Evolutionary conservation across 164 flowering plant species (phyloP), one percentile per base, ranked within the genome.

Genomic region (Magnolia officinalis): DNA sequence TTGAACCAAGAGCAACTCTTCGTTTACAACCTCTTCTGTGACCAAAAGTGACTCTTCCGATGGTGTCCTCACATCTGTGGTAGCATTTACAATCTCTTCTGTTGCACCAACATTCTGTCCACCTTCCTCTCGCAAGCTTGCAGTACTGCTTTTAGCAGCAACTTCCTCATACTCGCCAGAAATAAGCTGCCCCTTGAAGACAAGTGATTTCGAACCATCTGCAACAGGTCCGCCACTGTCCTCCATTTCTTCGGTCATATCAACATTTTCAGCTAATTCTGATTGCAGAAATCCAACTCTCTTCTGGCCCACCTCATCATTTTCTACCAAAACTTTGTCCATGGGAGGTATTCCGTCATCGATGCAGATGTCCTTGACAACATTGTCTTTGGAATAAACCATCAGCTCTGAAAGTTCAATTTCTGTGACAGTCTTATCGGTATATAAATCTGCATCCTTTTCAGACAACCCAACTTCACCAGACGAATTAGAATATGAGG

Each of bases 341-440:
- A 72, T 67, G 10, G 85, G 78, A 75, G 84, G 87, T 31, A 84
- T 81, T 55, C 91, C 92, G 14, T 90, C 90, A 78, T 91, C 93
- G 23, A 90, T 73, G 74, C 92, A 86, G 10, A 90, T 88, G 74
- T 91, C 95, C 82, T 90, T 91, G 49, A 88, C 81, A 61, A 79
- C 81, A 78, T 79, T 83, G 76, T 82, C 91, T 77, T 88, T 83
- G 79, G 80, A 85, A 77, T 88, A 83, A 74, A 81, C 61, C 18
- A 16, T 10, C 7, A 80, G 70, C 79, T 86, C 83, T 19, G 88
- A 85, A 64, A 86, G 71, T 59, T 87, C 86, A 72, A 80, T 74
- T 75, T 83, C 90, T 50, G 59, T 80, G 51, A 87, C 85, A 81
- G 78, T 85, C 78, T 86, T 89, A 72, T 89, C 90, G 19, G 85